Conservation (phyloP, 306 rosid species). For the Castanopsis chinensis region DNA sequence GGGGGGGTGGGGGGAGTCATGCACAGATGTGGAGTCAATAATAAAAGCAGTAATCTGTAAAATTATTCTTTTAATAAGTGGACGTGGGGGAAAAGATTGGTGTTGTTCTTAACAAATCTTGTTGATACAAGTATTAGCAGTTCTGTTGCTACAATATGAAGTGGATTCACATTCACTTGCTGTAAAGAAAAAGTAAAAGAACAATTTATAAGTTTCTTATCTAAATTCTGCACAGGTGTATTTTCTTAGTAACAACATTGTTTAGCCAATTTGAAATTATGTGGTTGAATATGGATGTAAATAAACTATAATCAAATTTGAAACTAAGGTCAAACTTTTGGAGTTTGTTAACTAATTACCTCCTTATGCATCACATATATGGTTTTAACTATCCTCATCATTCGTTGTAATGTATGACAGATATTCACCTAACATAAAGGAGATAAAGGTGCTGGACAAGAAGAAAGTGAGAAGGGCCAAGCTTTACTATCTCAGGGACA, state of each 20-base stretch:
- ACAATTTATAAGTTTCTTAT: neutral
- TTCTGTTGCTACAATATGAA: neutral
- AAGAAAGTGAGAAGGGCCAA: slow-evolving; percentile 94
- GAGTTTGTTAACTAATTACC: too few relatives aligned
- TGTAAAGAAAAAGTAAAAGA: neutral
- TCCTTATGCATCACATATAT: too few relatives aligned
- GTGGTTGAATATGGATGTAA: too few relatives aligned
- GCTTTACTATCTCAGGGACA: slow-evolving; percentile 90
- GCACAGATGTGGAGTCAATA: neutral
- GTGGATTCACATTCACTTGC: neutral
- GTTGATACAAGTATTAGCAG: neutral
- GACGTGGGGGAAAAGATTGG: neutral
- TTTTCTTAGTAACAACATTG: neutral
- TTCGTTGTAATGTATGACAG: slow-evolving; percentile 42
- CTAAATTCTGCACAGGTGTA: neutral
- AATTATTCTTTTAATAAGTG: neutral
- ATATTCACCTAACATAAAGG: slow-evolving; percentile 99
- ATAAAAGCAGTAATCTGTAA: neutral
- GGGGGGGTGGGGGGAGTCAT: neutral
- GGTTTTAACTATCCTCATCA: neutral
- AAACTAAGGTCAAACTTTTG: too few relatives aligned
- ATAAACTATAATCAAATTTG: too few relatives aligned
- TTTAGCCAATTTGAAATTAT: neutral
- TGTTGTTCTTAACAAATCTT: neutral
- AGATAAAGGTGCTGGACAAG: slow-evolving; percentile 92